Base-by-base conservation (phyloP, 441 rosid species). In the Mallotus japonicus region DNA sequence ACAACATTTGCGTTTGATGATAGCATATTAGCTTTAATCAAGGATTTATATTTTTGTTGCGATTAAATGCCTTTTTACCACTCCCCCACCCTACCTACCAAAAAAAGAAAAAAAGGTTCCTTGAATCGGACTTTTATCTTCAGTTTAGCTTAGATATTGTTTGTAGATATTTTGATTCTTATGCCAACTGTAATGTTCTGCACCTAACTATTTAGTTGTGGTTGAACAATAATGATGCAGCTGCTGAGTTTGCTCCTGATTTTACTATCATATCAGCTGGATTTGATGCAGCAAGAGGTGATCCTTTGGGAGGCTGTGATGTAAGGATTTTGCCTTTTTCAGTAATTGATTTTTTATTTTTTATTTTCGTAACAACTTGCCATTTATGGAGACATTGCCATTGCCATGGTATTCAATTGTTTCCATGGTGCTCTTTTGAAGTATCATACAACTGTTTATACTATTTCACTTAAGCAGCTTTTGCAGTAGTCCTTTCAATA, bases 211-310 rank as follows among this genome's bases (percentile, higher is more conserved):
- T 57, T 75, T 73, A 49, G 79, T 72, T 63, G 68, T 69, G 68
- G 54, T 54, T 74, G 65, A 62, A 69, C 40, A 50, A 50, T 66
- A 74, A 75, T 61, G 22, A 78, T 89, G 84, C 90, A 95, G 99
- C 97, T 79, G 79, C 89, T n/a, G 89, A 87, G 77, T 95, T 92
- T 80, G 84, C 87, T 85, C 96, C 99, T 61, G 98, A 95, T 85
- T 93, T 93, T 70, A 89, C 89, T 79, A 91, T 95, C 86, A 85
- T 95, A 78, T 95, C 99, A 68, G 96, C 98, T 40, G 98, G 99
- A 77, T 95, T 93, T 88, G 99, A 95, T 88, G 98, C 98, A 12
- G 99, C 98, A 53, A 88, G 96, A 81, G 98, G 99, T 67, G 99
- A 95, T 83, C 99, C 99, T 75, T 73, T 95, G 59, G 99, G 99